Evolutionary conservation across 2,329 filamentous ascomycete species (phyloP).

Genomic region (Exophiala sideris): DNA sequence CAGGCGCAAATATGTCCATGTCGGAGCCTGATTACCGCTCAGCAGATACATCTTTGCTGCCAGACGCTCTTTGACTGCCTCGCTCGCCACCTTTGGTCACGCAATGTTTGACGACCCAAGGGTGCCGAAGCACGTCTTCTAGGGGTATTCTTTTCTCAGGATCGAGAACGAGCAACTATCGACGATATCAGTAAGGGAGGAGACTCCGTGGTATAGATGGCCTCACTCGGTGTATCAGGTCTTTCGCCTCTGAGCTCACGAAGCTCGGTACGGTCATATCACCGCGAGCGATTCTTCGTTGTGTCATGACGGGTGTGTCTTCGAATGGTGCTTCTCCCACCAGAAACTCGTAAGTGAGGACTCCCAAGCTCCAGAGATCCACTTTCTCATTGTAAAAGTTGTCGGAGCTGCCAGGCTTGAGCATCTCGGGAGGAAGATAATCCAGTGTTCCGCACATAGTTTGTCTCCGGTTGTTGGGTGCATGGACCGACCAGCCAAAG

Average conservation of each 20-base stretch:
- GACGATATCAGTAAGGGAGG: neutral
- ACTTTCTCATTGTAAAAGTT: conserved; percentile 95
- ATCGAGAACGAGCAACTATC: conserved; percentile 79
- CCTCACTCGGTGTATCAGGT: conserved; percentile 84
- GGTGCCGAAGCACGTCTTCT: conserved; percentile 82
- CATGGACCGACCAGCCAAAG: conserved; percentile 98
- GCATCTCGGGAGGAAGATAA: conserved; percentile 97
- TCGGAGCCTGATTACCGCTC: neutral
- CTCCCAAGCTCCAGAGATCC: conserved; percentile 92
- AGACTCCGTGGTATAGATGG: neutral
- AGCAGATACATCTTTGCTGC: conserved; percentile 5
- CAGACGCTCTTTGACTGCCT: conserved; percentile 15
- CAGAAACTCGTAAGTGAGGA: conserved; percentile 93
- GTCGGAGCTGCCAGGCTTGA: conserved; percentile 73
- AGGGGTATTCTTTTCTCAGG: conserved; percentile 90
- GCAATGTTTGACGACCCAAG: conserved; percentile 97
- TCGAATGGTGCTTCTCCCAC: conserved; percentile 96
- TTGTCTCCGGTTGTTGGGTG: conserved; percentile 85
- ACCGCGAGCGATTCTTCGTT: conserved; percentile 77
- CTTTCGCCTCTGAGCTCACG: conserved; percentile 83
- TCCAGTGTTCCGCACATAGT: conserved; percentile 98
- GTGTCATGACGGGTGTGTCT: conserved; percentile 91
- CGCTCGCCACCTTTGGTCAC: conserved; percentile 26
- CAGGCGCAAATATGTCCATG: neutral
- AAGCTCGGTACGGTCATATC: conserved; percentile 93